Conservation (phyloP, 2,329 filamentous ascomycete genomes). For the Daldinia sp. region DNA sequence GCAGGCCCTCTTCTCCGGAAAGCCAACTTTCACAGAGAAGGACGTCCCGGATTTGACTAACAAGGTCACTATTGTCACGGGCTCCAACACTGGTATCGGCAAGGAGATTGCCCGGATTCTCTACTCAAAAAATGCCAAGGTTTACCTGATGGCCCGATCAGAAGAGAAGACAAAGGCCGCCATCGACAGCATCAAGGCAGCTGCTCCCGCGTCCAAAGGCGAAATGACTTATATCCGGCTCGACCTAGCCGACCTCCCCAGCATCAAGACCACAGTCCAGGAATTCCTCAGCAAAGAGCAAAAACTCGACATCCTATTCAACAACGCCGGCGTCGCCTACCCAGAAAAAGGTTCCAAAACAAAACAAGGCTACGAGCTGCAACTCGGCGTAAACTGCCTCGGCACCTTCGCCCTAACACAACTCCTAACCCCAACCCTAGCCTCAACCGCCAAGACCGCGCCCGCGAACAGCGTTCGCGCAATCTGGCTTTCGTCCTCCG, state of each 20-base stretch:
- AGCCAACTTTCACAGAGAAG: slow-evolving; percentile 32
- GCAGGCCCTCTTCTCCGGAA: slow-evolving; percentile 20
- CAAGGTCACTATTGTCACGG: slow-evolving; percentile 37
- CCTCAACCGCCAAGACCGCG: slow-evolving; percentile 45
- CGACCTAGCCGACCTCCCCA: slow-evolving; percentile 49
- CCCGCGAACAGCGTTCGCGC: slow-evolving; percentile 38
- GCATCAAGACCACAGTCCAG: slow-evolving; percentile 48
- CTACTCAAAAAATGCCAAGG: slow-evolving; percentile 52
- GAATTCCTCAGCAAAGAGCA: slow-evolving; percentile 48
- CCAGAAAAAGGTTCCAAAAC: slow-evolving; percentile 38
- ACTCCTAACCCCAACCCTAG: slow-evolving; percentile 25
- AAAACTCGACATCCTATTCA: slow-evolving; percentile 51
- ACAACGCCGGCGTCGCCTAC: slow-evolving; percentile 50
- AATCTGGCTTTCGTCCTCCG: slow-evolving; percentile 47
- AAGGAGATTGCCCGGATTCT: slow-evolving; percentile 51
- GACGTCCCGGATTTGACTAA: slow-evolving; percentile 29
- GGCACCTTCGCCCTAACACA: slow-evolving; percentile 28
- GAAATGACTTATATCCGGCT: slow-evolving; percentile 48
- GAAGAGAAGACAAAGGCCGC: slow-evolving; percentile 49
- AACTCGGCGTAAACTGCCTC: slow-evolving; percentile 29
- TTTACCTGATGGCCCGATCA: slow-evolving; percentile 55
- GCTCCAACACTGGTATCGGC: slow-evolving; percentile 49
- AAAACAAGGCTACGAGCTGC: slow-evolving; percentile 33
- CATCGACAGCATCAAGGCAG: slow-evolving; percentile 50
- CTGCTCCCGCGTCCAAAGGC: slow-evolving; percentile 43